Percentiles rank a stretch among this genome's conserved stretches.
Evolutionary conservation across 73 alveolate genomes (phyloP).

Genomic region (Paramecium tetraurelia): DNA sequence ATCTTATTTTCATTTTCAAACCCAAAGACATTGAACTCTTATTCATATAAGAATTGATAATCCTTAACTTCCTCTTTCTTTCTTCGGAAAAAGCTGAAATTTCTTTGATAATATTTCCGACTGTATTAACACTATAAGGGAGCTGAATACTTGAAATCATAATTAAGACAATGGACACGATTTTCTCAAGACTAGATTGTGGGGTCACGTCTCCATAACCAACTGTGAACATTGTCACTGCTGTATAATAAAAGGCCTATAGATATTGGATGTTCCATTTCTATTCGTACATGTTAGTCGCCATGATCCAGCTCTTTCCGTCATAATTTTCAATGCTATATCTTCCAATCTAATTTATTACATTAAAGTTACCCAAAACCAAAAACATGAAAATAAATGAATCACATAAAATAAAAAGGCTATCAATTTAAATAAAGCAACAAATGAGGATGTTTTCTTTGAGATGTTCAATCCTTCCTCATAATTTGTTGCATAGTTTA

Average conservation of each 20-base stretch:
- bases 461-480: background rate
- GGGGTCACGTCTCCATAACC: constrained; percentile 81
- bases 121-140: constrained; percentile 78
- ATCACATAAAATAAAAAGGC: background rate
- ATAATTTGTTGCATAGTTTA: background rate
- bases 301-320: constrained; percentile 60
- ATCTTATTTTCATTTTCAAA: constrained; percentile 59
- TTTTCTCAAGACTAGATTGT: constrained; percentile 56
- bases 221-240: constrained; percentile 79
- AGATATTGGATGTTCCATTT: constrained; percentile 55
- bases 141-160: constrained; percentile 80
- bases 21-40: constrained; percentile 64
- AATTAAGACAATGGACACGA: constrained; percentile 67
- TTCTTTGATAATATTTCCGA: constrained; percentile 67
- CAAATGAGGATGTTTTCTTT: background rate
- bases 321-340: constrained; percentile 33
- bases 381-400: constrained; percentile 23
- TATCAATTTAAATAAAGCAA: background rate
- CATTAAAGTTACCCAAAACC: constrained; percentile 7
- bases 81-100: constrained; percentile 65
- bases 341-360: background rate
- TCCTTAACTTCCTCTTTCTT: constrained; percentile 65
- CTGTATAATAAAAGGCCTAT: constrained; percentile 71
- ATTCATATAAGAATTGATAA: constrained; percentile 63
- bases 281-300: background rate